Percentiles rank a stretch among this genome's conserved stretches.
phyloP scores from a whole-genome alignment of 306 rosid genomes.

The Glycyrrhiza uralensis region DNA sequence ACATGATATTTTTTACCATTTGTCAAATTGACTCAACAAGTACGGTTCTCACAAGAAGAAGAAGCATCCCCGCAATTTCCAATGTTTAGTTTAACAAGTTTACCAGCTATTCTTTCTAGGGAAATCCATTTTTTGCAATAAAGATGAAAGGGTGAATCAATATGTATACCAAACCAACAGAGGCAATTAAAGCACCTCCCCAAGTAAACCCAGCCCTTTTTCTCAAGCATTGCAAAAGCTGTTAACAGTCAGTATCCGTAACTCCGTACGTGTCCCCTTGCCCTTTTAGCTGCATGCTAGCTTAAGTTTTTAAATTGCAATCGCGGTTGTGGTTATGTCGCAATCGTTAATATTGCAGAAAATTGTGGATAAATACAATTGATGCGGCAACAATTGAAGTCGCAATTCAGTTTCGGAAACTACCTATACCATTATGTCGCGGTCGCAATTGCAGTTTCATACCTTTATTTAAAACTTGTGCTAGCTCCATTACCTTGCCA shows the following conservation, averaged over 20 bases:
- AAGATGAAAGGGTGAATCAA: slow-evolving; percentile 16
- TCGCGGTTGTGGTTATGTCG: too few species aligned
- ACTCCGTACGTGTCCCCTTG: slow-evolving; percentile 15
- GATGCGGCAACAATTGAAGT: too few species aligned
- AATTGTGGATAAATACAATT: too few species aligned
- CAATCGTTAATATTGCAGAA: too few species aligned
- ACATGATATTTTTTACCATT: background rate
- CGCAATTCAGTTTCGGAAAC: too few species aligned
- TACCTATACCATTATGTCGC: too few species aligned
- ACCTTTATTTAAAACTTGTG: too few species aligned
- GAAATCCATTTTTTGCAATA: slow-evolving; percentile 20
- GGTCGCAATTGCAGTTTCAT: too few species aligned
- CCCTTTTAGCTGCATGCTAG: slow-evolving; percentile 5
- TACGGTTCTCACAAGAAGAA: slow-evolving; percentile 3
- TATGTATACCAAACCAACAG: background rate
- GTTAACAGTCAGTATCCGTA: slow-evolving; percentile 6
- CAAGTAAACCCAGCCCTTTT: background rate
- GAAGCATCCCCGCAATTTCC: slow-evolving; percentile 55
- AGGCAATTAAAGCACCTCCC: background rate
- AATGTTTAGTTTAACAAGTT: slow-evolving; percentile 2
- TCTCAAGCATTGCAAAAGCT: background rate
- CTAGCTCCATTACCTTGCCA: too few species aligned
- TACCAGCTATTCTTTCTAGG: background rate
- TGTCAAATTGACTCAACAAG: background rate
- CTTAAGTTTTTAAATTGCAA: too few species aligned